Conservation (phyloP, 805 yeast species). For the Pichia manshurica region DNA sequence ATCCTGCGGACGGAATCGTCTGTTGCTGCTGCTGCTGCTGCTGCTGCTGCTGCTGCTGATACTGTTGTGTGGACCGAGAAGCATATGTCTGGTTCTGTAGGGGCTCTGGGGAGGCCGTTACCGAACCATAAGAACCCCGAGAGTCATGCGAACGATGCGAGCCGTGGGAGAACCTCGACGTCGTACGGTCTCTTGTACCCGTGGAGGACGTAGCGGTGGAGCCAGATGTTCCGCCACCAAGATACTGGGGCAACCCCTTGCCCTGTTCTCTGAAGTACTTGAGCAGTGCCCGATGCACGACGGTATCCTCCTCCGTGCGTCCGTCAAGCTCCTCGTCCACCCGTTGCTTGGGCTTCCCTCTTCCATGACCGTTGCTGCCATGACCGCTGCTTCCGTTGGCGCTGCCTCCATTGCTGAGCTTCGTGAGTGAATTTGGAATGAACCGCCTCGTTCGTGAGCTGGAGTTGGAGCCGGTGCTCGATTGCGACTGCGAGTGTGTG, state of each 20-base stretch:
- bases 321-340: conserved; percentile 30
- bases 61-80: background rate
- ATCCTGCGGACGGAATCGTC: no score
- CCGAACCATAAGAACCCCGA: background rate
- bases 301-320: conserved; percentile 28
- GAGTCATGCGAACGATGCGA: background rate
- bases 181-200: background rate
- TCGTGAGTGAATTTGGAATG: background rate
- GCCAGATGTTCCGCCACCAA: background rate
- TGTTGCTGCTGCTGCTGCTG: background rate
- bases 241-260: conserved; percentile 22
- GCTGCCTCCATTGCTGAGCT: background rate
- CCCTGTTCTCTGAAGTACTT: conserved; percentile 23
- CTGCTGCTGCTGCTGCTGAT: background rate
- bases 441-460: conserved; percentile 7
- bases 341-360: background rate
- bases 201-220: no score
- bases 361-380: background rate
- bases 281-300: conserved; percentile 29
- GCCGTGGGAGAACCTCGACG: background rate
- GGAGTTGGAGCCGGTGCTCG: conserved; percentile 1
- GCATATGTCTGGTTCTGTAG: no score
- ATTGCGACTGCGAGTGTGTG: conserved; percentile 2
- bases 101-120: background rate
- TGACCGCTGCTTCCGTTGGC: background rate